Evolutionary conservation across 2,329 filamentous ascomycete genomes (phyloP).

Genomic region (Monascus ruber): DNA sequence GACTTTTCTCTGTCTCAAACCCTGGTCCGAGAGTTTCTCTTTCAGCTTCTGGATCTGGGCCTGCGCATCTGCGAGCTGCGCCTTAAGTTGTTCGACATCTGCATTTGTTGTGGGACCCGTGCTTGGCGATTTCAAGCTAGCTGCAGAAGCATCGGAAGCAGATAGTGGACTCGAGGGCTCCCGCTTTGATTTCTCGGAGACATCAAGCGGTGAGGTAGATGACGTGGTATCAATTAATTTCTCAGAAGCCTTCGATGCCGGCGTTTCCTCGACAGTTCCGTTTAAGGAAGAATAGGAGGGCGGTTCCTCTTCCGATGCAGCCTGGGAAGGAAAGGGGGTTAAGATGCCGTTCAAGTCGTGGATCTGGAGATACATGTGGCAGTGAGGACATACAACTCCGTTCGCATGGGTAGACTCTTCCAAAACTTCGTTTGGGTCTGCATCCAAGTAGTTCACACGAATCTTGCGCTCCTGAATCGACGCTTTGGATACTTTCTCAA

Average conservation of each 20-base stretch:
- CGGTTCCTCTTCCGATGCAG: slow-evolving; percentile 33
- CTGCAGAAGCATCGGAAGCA: slow-evolving; percentile 25
- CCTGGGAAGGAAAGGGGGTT: slow-evolving; percentile 9
- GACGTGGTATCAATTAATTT: slow-evolving; percentile 22
- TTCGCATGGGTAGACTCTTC: slow-evolving; percentile 17
- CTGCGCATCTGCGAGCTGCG: slow-evolving; percentile 64
- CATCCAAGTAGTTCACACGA: slow-evolving; percentile 70
- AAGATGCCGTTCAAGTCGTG: slow-evolving; percentile 2
- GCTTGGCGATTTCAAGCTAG: slow-evolving; percentile 39
- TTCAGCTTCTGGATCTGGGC: slow-evolving; percentile 59
- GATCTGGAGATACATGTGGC: background rate
- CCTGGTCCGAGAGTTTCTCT: slow-evolving; percentile 53
- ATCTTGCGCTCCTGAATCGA: slow-evolving; percentile 91
- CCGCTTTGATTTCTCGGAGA: slow-evolving; percentile 23
- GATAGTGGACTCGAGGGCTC: slow-evolving; percentile 30
- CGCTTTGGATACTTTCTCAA: slow-evolving; percentile 62
- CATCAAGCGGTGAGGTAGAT: slow-evolving; percentile 24
- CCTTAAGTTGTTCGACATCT: slow-evolving; percentile 51
- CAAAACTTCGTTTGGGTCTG: slow-evolving; percentile 37
- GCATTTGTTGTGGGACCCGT: slow-evolving; percentile 37
- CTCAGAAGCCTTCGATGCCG: slow-evolving; percentile 34
- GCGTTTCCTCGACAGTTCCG: slow-evolving; percentile 34
- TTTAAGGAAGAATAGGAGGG: slow-evolving; percentile 47
- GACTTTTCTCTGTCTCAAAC: slow-evolving; percentile 68
- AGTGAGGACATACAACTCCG: slow-evolving; percentile 21